Base-by-base conservation (phyloP, 345 rosid genomes). In the Linum usitatissimum region DNA sequence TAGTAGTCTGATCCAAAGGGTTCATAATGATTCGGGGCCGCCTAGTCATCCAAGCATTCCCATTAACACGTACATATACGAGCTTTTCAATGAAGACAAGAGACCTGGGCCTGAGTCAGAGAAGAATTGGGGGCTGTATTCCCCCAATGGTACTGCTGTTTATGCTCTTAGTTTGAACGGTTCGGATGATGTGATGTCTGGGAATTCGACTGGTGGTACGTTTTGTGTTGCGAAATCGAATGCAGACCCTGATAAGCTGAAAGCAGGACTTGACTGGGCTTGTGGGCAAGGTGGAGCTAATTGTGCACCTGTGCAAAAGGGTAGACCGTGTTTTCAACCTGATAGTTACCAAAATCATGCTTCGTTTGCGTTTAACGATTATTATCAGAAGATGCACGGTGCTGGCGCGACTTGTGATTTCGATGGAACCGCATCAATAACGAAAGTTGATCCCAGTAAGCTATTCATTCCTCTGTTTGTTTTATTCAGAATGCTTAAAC, bases 201-300 rank as follows among this genome's bases (percentile, higher is more conserved):
- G 61, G 30, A 93, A 90, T 67, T 73, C 84, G 60, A 73, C 95
- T 0, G 57, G 31, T 0, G 57, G 31, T 17, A 62, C 71, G 40
- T 94, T 88, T 76, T 94, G 99, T 58, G 80, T 90, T 68, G 99
- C 93, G 1, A 86, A 80, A 72, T 78, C 57, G 4, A 90, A 76
- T 68, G 87, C 88, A 38, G 95, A 85, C 55, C 36, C 84, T 3
- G 81, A 67, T 71, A 88, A 86, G 81, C 73, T 94, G 80, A 75
- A 76, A 61, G 74, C 64, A 0, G 99, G 95, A 67, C 71, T 94
- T 65, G 81, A 87, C 71, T 94, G 97, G 97, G 99, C 99, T 55
- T 94, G 97, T 68, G 97, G 99, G 38, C 87, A 75, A 76, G 95
- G 99, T 45, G 83, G 75, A 64, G 99, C 97, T 64, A 86, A 81